phyloP scores from a whole-genome alignment of 305 asterid species.

The Rubia occidens region DNA sequence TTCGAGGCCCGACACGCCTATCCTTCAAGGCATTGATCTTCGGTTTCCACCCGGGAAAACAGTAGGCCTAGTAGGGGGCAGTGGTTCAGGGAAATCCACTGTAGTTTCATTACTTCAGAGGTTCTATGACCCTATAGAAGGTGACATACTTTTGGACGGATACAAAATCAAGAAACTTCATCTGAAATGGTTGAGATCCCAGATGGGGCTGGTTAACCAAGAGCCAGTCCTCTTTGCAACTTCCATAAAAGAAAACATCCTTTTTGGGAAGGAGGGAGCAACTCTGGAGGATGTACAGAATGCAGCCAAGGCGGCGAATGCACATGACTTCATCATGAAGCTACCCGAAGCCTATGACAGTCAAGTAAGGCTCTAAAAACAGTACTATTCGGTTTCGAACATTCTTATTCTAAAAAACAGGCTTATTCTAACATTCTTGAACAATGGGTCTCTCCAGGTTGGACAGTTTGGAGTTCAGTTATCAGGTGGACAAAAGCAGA shows the following conservation, averaged over 20 bases:
- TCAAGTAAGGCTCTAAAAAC: conserved; percentile 38
- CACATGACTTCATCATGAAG: conserved; percentile 56
- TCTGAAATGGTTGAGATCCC: conserved; percentile 71
- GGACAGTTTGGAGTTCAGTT: conserved; percentile 67
- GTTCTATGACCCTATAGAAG: conserved; percentile 57
- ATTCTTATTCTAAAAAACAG: not conserved
- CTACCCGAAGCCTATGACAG: conserved; percentile 61
- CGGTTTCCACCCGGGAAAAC: conserved; percentile 54
- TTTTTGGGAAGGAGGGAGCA: conserved; percentile 70
- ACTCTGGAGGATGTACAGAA: conserved; percentile 37
- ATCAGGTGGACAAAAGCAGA: conserved; percentile 79
- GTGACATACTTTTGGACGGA: conserved; percentile 63
- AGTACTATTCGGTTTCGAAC: not conserved
- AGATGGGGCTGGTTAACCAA: conserved; percentile 73
- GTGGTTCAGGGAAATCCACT: conserved; percentile 83
- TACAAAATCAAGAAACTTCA: conserved; percentile 41
- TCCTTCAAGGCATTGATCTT: conserved; percentile 53
- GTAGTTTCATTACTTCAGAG: conserved; percentile 52
- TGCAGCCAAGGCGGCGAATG: conserved; percentile 67
- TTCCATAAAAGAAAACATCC: conserved; percentile 55
- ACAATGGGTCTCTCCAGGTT: conserved; percentile 28
- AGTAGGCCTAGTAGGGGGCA: conserved; percentile 71
- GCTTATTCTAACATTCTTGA: not conserved
- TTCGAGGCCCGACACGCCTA: conserved; percentile 52
- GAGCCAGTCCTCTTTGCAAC: conserved; percentile 77